Evolutionary conservation across 805 yeast genomes (phyloP), one percentile per base, ranked within the genome.

Genomic region (Yarrowia phangngaensis): DNA sequence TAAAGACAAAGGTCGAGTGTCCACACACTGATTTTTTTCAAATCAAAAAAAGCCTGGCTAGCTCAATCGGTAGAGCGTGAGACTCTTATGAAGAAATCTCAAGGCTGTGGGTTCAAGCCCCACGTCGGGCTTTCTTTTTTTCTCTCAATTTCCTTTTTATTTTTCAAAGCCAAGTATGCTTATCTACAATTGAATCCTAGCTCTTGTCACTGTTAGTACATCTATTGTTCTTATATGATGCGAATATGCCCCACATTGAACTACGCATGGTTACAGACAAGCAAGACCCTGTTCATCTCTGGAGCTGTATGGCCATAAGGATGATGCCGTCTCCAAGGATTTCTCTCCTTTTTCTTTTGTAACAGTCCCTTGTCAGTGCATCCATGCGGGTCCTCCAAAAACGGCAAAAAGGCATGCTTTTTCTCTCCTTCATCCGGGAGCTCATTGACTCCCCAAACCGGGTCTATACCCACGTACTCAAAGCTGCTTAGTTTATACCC

Each of bases 101-200:
- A 38, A 38, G 45, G 45, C 45, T 38, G 45, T 38, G 45, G 45
- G 45, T 38, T 38, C 45, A 38, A 38, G 45, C 45, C 45, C 45
- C 45, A 38, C 45, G 45, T 38, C 45, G 45, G 45, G 45, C 45
- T 38, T 13, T 27, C 45, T 38, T 38, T 38, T 36, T 26, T 26
- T 12, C n/a, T n/a, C n/a, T n/a, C n/a, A n/a, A n/a, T n/a, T n/a
- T n/a, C n/a, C n/a, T n/a, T n/a, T 22, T 22, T 22, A 9, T 22
- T 22, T 22, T 7, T 9, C 9, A 22, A 7, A 22, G 24, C 9
- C 28, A 6, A 11, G n/a, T 11, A 26, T 6, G n/a, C 7, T 22
- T 9, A 15, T 36, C 43, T 36, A 36, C 26, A n/a, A 26, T 34
- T 26, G 27, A 33, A 20, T 32, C 9, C 9, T 22, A 22, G 24